phyloP scores from a whole-genome alignment of 73 alveolate species.

The Paramecium bursaria region DNA sequence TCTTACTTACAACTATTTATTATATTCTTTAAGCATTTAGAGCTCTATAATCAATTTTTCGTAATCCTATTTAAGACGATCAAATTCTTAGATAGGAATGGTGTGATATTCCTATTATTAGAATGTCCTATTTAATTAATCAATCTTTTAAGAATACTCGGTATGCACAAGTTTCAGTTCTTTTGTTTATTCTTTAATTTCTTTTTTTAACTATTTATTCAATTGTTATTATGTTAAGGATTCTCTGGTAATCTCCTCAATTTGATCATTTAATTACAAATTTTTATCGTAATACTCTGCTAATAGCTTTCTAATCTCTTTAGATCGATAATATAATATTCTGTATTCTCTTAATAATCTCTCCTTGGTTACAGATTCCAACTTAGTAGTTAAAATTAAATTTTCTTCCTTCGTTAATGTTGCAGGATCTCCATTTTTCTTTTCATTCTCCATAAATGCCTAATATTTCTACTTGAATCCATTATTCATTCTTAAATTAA shows the following conservation, averaged over 20 bases:
- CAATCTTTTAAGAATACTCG: conserved; percentile 12
- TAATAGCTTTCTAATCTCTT: conserved; percentile 32
- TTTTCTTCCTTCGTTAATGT: conserved; percentile 46
- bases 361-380: conserved; percentile 42
- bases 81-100: conserved; percentile 43
- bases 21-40: conserved; percentile 9
- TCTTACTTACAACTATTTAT: not conserved
- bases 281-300: conserved; percentile 49
- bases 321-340: conserved; percentile 40
- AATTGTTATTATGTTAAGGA: not conserved
- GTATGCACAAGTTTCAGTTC: conserved; percentile 15
- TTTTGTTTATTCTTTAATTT: not conserved
- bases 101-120: conserved; percentile 27
- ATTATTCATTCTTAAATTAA: conserved; percentile 3
- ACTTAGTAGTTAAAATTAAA: conserved; percentile 43
- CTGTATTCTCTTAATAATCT: conserved; percentile 49
- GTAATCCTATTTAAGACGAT: conserved; percentile 8
- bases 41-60: conserved; percentile 15
- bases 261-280: conserved; percentile 7
- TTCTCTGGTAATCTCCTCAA: not conserved
- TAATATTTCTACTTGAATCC: not conserved
- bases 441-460: conserved; percentile 22
- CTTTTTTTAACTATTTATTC: not conserved
- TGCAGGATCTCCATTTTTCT: conserved; percentile 39
- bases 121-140: conserved; percentile 15